Conservation (phyloP, 2,329 filamentous ascomycete species). For the Ceratocystis ficicola region DNA sequence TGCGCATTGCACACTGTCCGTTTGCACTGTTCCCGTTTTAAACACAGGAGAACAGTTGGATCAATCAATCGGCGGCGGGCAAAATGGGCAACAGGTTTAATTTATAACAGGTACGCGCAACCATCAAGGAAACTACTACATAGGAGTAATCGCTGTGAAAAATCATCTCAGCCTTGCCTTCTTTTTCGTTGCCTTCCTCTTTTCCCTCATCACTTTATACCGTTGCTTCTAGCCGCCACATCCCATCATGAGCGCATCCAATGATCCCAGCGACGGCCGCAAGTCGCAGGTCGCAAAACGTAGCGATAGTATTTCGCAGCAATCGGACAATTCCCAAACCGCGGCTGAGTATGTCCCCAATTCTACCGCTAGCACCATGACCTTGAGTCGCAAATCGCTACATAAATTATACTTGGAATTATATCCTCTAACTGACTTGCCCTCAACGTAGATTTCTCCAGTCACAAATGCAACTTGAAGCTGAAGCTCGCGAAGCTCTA, state of each 20-base stretch:
- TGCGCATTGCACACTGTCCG: neutral
- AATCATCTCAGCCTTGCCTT: neutral
- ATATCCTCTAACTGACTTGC: constrained; percentile 10
- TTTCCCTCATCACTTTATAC: constrained; percentile 5
- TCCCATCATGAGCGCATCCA: constrained; percentile 7
- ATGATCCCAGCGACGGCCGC: constrained; percentile 10
- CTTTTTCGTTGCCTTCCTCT: neutral
- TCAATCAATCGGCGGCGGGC: too few species aligned
- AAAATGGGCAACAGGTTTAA: neutral
- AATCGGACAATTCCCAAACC: constrained; percentile 55
- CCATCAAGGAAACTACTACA: neutral
- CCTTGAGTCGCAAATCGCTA: neutral
- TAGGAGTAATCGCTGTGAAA: neutral
- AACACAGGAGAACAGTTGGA: neutral
- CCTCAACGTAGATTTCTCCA: constrained; percentile 60
- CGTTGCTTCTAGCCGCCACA: constrained; percentile 4
- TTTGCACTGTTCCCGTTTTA: neutral
- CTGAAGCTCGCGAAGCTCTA: constrained; percentile 85
- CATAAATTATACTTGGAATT: too few species aligned
- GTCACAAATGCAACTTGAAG: constrained; percentile 79
- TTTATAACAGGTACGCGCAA: neutral
- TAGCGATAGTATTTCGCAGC: constrained; percentile 47
- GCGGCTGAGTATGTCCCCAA: constrained; percentile 48
- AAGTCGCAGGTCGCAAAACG: constrained; percentile 29
- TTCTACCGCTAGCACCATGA: neutral